phyloP scores from a whole-genome alignment of 1,284 basidiomycete species.

The Cutaneotrichosporon sp. region DNA sequence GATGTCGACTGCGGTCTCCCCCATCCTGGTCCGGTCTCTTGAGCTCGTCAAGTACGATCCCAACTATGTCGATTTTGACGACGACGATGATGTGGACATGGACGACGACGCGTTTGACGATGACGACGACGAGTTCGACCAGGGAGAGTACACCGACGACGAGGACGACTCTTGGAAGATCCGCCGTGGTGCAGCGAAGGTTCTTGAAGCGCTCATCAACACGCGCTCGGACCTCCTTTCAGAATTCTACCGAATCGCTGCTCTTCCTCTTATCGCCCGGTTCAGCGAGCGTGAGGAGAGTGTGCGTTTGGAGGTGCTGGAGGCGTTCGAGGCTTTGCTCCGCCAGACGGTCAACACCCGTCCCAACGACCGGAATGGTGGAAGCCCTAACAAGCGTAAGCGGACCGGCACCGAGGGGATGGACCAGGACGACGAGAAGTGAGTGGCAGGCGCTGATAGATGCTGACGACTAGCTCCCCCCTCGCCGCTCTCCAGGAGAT shows the following conservation, averaged over 20 bases:
- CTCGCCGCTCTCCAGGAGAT: slow-evolving; percentile 51
- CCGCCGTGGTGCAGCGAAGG: slow-evolving; percentile 85
- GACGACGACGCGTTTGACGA: slow-evolving; percentile 48
- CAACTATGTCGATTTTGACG: slow-evolving; percentile 75
- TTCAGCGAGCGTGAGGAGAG: slow-evolving; percentile 95
- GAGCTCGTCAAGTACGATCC: slow-evolving; percentile 91
- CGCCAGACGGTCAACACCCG: slow-evolving; percentile 63
- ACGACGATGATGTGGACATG: slow-evolving; percentile 65
- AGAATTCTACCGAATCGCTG: slow-evolving; percentile 76
- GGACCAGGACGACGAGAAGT: slow-evolving; percentile 66
- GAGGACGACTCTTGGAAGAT: slow-evolving; percentile 99
- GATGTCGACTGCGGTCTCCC: slow-evolving; percentile 67
- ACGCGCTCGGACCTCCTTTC: slow-evolving; percentile 83
- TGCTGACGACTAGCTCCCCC: slow-evolving; percentile 16
- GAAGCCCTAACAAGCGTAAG: slow-evolving; percentile 58
- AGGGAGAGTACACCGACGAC: slow-evolving; percentile 89
- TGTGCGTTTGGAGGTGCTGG: slow-evolving; percentile 90
- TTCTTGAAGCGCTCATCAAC: slow-evolving; percentile 77
- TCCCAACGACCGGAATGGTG: slow-evolving; percentile 35
- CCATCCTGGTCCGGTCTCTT: slow-evolving; percentile 68
- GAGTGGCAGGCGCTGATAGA: slow-evolving; percentile 38
- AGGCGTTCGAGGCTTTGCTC: slow-evolving; percentile 76
- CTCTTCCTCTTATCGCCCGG: slow-evolving; percentile 81
- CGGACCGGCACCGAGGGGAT: slow-evolving; percentile 64
- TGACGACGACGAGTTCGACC: slow-evolving; percentile 61